Conservation (phyloP, 306 rosid genomes). For the Glycyrrhiza uralensis region DNA sequence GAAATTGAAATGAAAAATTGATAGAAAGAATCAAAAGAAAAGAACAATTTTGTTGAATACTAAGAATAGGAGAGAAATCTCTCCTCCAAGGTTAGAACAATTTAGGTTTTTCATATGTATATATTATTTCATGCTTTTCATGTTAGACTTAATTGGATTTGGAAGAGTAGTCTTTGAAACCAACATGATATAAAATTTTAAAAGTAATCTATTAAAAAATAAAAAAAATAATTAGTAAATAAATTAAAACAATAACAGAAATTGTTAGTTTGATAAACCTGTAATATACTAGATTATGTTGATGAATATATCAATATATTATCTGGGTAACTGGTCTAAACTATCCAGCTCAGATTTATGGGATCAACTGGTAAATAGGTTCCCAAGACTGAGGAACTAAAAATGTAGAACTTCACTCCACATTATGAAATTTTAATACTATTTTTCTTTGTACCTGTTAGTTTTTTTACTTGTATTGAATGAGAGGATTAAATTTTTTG, state of each 20-base stretch:
- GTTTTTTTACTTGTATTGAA: constrained; percentile 7
- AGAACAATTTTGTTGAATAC: not conserved
- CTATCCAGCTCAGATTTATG: not conserved
- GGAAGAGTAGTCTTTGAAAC: too few relatives aligned
- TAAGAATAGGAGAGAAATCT: not conserved
- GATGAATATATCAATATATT: not conserved
- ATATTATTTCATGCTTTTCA: too few relatives aligned
- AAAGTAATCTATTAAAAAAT: too few relatives aligned
- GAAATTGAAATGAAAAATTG: not conserved
- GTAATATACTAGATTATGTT: not conserved
- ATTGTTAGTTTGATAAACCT: not conserved
- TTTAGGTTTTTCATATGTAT: too few relatives aligned
- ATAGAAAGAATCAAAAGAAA: not conserved
- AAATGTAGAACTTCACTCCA: not conserved
- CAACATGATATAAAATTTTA: too few relatives aligned
- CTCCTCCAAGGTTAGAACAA: too few relatives aligned
- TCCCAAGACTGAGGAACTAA: not conserved
- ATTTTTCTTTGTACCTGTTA: not conserved
- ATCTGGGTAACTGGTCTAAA: not conserved
- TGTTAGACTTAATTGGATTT: too few relatives aligned
- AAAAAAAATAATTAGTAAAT: not conserved
- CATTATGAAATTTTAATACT: not conserved
- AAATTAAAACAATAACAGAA: not conserved
- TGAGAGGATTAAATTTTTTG: not conserved
- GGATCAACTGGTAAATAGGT: not conserved